Conservation (phyloP, 2,329 filamentous ascomycete species). For the Cercospora canescens region DNA sequence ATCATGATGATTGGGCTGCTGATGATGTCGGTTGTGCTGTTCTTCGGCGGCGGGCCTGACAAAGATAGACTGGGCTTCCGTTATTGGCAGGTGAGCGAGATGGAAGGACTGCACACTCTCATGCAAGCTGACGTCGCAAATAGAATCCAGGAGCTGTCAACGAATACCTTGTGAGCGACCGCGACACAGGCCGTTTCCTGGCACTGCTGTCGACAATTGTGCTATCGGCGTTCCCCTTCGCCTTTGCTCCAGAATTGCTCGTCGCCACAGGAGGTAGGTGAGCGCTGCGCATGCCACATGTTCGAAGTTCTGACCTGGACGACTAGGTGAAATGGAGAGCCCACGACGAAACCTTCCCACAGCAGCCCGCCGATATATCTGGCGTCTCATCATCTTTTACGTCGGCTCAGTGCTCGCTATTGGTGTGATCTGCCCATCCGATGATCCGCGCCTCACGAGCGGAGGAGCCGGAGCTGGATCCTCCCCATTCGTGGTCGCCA, state of each 20-base stretch:
- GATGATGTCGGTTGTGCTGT: conserved; percentile 55
- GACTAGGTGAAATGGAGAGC: conserved; percentile 60
- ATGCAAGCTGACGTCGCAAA: conserved; percentile 20
- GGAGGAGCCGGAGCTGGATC: conserved; percentile 23
- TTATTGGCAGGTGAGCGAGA: conserved; percentile 26
- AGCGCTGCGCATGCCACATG: neutral
- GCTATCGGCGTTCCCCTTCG: conserved; percentile 55
- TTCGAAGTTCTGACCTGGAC: conserved; percentile 35
- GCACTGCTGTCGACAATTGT: conserved; percentile 54
- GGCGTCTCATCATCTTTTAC: conserved; percentile 64
- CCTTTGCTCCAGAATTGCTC: conserved; percentile 57
- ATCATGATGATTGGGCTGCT: conserved; percentile 54
- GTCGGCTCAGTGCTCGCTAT: conserved; percentile 60
- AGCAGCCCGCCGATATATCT: conserved; percentile 61
- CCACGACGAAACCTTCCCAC: conserved; percentile 61
- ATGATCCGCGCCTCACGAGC: conserved; percentile 52
- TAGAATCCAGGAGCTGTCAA: conserved; percentile 51
- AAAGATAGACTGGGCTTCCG: conserved; percentile 53
- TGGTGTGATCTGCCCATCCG: conserved; percentile 59
- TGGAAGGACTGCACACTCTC: neutral
- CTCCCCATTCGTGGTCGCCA: conserved; percentile 40
- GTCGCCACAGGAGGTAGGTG: conserved; percentile 44
- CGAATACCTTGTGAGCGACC: conserved; percentile 45
- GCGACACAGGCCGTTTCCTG: conserved; percentile 53
- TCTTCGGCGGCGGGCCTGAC: conserved; percentile 56